Percentiles rank a stretch among this genome's conserved stretches.
These are phyloP conservation scores for Dioscorea dumetorum DNA, from an alignment of 106 monocot species.

Conservation along the genomic window DNA sequence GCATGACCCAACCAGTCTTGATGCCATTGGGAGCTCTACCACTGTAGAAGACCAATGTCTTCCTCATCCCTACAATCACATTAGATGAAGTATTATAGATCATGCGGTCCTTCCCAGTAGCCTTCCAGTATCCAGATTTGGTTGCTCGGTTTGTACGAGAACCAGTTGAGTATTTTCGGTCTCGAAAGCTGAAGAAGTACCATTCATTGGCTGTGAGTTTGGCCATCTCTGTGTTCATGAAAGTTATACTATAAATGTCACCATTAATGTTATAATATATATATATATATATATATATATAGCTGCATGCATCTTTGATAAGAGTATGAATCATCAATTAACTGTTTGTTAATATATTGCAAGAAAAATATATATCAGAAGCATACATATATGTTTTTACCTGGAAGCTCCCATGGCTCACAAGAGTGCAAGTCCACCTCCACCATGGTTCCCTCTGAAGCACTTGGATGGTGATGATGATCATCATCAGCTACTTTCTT, in stretches of 20 bases:
- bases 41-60: constrained; percentile 64
- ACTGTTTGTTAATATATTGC: no score
- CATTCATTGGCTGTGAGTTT: constrained; percentile 59
- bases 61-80: constrained; percentile 50
- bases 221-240: constrained; percentile 34
- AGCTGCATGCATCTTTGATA: no score
- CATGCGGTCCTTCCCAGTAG: constrained; percentile 57
- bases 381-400: not conserved
- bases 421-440: constrained; percentile 25
- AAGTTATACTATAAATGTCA: not conserved
- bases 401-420: constrained; percentile 44
- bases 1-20: constrained; percentile 61
- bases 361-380: not conserved
- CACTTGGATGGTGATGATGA: not conserved
- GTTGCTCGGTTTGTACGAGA: constrained; percentile 60
- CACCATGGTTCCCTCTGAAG: constrained; percentile 14
- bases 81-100: constrained; percentile 19
- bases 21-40: constrained; percentile 58
- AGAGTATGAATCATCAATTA: no score
- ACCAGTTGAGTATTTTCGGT: constrained; percentile 66
- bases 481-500: constrained; percentile 20
- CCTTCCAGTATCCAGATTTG: constrained; percentile 64
- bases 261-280: no score
- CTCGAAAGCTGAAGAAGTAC: constrained; percentile 85
- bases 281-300: no score